These are phyloP conservation scores for Beta macrorhiza DNA, from an alignment of 179 eudicot species.

Conservation along the genomic window DNA sequence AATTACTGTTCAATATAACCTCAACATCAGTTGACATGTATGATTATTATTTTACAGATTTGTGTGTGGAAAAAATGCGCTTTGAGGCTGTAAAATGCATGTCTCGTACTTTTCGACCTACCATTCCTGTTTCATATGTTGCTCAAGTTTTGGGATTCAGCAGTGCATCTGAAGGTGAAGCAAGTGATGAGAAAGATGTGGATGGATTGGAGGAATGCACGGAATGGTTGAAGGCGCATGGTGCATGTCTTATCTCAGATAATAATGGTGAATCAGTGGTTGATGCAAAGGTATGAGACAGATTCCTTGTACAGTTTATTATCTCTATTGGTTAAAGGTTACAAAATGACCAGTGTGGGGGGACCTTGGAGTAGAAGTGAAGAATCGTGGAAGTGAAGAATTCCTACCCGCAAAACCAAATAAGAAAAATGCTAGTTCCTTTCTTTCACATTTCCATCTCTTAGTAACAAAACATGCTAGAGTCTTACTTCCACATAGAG, in stretches of 20 bases:
- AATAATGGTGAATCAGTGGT: slow-evolving; percentile 65
- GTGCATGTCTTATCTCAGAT: slow-evolving; percentile 70
- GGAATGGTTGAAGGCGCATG: slow-evolving; percentile 95
- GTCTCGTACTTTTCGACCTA: slow-evolving; percentile 88
- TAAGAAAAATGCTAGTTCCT: too few species aligned
- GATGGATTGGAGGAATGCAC: slow-evolving; percentile 80
- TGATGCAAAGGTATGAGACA: slow-evolving; percentile 74
- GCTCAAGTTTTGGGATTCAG: slow-evolving; percentile 77
- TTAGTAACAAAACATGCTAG: too few species aligned
- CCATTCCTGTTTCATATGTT: slow-evolving; percentile 70
- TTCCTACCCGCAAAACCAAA: too few species aligned
- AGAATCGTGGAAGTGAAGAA: too few species aligned
- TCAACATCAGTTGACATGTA: slow-evolving; percentile 19
- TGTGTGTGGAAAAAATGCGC: slow-evolving; percentile 84
- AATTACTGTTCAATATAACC: not conserved
- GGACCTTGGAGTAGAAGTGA: not conserved
- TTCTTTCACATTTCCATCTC: too few species aligned
- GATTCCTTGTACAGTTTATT: not conserved
- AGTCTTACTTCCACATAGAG: too few species aligned
- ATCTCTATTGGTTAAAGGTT: not conserved
- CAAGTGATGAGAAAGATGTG: slow-evolving; percentile 49
- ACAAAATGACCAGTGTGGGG: not conserved
- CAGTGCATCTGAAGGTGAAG: slow-evolving; percentile 43
- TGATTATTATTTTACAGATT: slow-evolving; percentile 49
- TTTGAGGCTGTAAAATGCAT: slow-evolving; percentile 82